phyloP scores from a whole-genome alignment of 148 eudicot species.

The Rhododendron ferrugineum region DNA sequence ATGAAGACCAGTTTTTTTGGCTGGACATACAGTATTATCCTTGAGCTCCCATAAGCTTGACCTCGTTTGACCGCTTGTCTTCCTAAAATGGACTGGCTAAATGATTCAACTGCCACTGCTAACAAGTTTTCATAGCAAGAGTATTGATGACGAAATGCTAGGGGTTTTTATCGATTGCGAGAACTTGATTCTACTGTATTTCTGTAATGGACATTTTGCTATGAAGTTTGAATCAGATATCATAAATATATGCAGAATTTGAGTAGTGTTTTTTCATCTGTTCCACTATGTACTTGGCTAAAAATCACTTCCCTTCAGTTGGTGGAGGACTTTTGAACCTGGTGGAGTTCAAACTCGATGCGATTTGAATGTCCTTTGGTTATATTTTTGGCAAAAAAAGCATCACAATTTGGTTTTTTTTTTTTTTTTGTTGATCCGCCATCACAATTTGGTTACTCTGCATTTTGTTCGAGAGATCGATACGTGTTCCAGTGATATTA shows the following conservation, averaged over 20 bases:
- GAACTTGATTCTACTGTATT: background rate
- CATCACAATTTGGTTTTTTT: too few relatives aligned
- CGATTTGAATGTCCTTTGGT: background rate
- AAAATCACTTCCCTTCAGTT: background rate
- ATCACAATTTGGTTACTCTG: too few relatives aligned
- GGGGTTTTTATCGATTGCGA: background rate
- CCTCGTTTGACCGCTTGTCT: slow-evolving; percentile 1
- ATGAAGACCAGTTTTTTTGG: background rate
- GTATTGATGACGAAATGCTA: background rate
- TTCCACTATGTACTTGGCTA: background rate
- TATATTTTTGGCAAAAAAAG: background rate
- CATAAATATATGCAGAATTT: background rate
- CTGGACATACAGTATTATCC: background rate
- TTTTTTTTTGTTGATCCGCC: too few relatives aligned
- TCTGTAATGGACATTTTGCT: background rate
- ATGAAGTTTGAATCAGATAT: background rate
- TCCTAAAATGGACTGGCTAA: background rate
- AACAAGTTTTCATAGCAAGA: background rate
- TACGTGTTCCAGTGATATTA: too few relatives aligned
- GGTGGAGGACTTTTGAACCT: background rate
- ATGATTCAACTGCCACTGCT: background rate
- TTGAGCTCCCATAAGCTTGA: slow-evolving; percentile 1
- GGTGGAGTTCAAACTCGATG: background rate
- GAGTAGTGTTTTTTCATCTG: background rate
- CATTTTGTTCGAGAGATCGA: too few relatives aligned